Base-by-base conservation (phyloP, 371 early-diverging fungal species). In the Dinochytrium kinnereticum region DNA sequence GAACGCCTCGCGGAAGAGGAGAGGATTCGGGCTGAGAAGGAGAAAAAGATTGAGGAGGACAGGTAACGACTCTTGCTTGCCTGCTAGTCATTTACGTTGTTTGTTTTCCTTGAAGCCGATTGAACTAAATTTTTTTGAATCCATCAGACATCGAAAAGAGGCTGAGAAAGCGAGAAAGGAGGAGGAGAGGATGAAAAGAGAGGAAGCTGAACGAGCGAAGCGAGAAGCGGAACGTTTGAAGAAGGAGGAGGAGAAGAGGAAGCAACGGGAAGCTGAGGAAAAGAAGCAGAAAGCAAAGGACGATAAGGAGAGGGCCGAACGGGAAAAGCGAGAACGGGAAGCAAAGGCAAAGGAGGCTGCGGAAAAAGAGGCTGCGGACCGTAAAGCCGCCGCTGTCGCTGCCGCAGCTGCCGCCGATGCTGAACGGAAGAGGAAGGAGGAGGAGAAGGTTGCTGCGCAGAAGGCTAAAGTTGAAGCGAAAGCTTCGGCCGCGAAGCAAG, bases 231-330 rank as follows among this genome's bases (percentile, higher is more conserved):
- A 88, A 33, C 86, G 84, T 40, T 82, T 80, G 36, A 81, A 84
- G 31, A 86, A 87, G 65, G 84, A 84, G 26, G 87, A 87, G 71
- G 86, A 84, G 69, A 84, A 89, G 72, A 82, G 86, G 37, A 86
- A 85, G 66, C 86, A 89, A 44, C 85, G 84, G 61, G 86, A 88
- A 57, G 88, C 87, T 37, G 88, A 90, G 77, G 90, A 85, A 70
- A 79, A 85, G 70, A 80, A 85, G 73, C 74, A 70, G 57, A 51
- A 77, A n/a, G 85, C 84, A 38, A 73, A 71, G 30, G 83, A 87
- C 68, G 82, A 82, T 64, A 66, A 76, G 28, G 87, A 86, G 36
- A 73, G 71, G 53, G 66, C 71, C 28, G 77, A 86, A 72, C 72
- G 69, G 26, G 80, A 75, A 57, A 76, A 66, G 51, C 71, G 79